A percentile compares a stretch with the other conserved stretches of the same genome.
Evolutionary conservation across 441 rosid species (phyloP).

Genomic region (Francoa sonchifolia): DNA sequence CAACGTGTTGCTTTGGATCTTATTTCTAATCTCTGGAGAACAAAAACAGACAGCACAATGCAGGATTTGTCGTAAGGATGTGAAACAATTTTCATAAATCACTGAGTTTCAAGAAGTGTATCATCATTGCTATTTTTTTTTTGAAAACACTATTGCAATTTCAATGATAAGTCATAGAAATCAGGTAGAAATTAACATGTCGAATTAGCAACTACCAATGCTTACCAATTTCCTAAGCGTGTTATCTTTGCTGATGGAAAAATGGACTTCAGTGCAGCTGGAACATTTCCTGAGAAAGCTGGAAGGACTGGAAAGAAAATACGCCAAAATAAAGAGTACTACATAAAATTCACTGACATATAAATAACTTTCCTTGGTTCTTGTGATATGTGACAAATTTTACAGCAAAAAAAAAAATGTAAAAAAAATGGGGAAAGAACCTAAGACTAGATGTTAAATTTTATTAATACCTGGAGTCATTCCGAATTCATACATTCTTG

Average conservation of each 20-base stretch:
- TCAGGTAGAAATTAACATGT: background rate
- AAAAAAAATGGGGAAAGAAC: background rate
- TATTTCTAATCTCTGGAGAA: too few relatives aligned
- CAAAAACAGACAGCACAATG: too few relatives aligned
- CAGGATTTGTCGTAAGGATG: background rate
- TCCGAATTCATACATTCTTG: slow-evolving; percentile 60
- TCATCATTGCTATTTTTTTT: too few relatives aligned
- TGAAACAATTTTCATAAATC: background rate
- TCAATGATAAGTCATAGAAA: background rate
- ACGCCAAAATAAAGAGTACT: slow-evolving; percentile 5
- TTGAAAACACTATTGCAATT: too few relatives aligned
- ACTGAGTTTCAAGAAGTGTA: too few relatives aligned
- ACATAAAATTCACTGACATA: too few relatives aligned
- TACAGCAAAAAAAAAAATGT: too few relatives aligned
- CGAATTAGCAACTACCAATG: background rate
- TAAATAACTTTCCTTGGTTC: too few relatives aligned
- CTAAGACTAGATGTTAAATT: too few relatives aligned
- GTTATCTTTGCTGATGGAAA: slow-evolving; percentile 61
- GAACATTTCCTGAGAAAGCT: slow-evolving; percentile 66
- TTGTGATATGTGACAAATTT: too few relatives aligned
- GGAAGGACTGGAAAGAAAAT: slow-evolving; percentile 48
- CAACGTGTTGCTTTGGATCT: slow-evolving; percentile 1
- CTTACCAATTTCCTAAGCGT: slow-evolving; percentile 63
- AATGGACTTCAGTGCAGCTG: slow-evolving; percentile 35
- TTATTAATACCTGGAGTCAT: slow-evolving; percentile 53